These are phyloP conservation scores for Paramyrothecium sp. DNA, from an alignment of 2,329 filamentous ascomycete genomes.

Conservation along the genomic window DNA sequence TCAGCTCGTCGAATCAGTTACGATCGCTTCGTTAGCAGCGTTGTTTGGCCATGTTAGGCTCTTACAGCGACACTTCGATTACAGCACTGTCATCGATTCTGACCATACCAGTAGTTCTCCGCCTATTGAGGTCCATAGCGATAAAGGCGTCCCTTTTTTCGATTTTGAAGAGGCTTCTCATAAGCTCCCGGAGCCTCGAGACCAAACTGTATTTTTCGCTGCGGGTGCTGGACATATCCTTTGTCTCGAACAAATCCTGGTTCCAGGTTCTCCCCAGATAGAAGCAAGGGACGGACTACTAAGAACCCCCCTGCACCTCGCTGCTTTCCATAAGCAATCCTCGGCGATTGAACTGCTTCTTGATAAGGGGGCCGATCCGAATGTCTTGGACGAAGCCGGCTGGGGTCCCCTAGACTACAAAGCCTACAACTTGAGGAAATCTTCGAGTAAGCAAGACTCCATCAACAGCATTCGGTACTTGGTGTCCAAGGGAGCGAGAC, in stretches of 20 bases:
- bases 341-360: neutral
- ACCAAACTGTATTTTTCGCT: neutral
- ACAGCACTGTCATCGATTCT: neutral
- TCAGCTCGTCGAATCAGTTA: neutral
- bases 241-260: neutral
- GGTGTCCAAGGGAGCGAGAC: neutral
- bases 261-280: neutral
- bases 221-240: neutral
- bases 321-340: neutral
- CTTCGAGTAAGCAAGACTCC: neutral
- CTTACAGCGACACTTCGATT: neutral
- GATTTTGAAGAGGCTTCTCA: neutral
- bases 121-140: neutral
- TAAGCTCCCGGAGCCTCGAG: neutral
- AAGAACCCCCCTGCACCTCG: neutral
- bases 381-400: neutral
- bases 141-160: neutral
- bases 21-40: neutral
- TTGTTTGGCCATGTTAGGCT: neutral
- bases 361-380: neutral
- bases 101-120: neutral
- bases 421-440: neutral
- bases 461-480: neutral
- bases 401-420: neutral
- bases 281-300: neutral